Conservation (phyloP, 192 early-diverging fungal species). For the Fimicolochytrium jonesii region DNA sequence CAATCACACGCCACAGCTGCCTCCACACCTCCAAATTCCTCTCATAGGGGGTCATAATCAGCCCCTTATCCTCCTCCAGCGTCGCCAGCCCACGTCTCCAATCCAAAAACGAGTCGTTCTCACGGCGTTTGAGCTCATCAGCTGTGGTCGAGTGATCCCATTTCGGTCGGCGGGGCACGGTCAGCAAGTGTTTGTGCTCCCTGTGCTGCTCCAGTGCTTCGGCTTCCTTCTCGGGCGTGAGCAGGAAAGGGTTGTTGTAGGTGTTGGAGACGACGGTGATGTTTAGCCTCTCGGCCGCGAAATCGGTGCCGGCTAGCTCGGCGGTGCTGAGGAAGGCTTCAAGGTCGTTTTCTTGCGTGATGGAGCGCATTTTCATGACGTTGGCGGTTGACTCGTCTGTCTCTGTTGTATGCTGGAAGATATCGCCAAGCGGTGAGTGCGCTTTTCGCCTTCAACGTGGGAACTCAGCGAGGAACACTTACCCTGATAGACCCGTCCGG, state of each 20-base stretch:
- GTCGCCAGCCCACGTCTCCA: slow-evolving; percentile 78
- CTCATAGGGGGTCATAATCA: slow-evolving; percentile 96
- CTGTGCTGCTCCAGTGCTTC: slow-evolving; percentile 72
- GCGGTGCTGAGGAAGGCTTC: slow-evolving; percentile 95
- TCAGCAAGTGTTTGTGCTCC: slow-evolving; percentile 68
- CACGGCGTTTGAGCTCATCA: slow-evolving; percentile 70
- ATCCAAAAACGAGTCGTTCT: slow-evolving; percentile 83
- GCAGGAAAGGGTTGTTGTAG: slow-evolving; percentile 77
- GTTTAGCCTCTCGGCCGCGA: slow-evolving; percentile 77
- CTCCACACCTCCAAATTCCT: slow-evolving; percentile 98
- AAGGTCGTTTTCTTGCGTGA: slow-evolving; percentile 96
- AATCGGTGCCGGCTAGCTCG: slow-evolving; percentile 90
- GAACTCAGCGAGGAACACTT: not conserved
- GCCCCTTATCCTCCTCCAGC: slow-evolving; percentile 87
- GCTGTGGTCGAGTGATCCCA: slow-evolving; percentile 86
- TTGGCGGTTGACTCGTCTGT: slow-evolving; percentile 70
- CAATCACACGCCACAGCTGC: slow-evolving; percentile 98
- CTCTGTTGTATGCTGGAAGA: slow-evolving; percentile 74
- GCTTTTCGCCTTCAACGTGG: not conserved
- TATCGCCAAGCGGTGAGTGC: not conserved
- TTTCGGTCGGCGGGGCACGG: slow-evolving; percentile 77
- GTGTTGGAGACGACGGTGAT: slow-evolving; percentile 73
- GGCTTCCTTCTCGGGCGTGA: slow-evolving; percentile 72
- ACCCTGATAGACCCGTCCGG: slow-evolving; percentile 49
- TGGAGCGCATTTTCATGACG: slow-evolving; percentile 86